Conservation (phyloP, 2,329 filamentous ascomycete genomes). For the Neoascochyta sp. region DNA sequence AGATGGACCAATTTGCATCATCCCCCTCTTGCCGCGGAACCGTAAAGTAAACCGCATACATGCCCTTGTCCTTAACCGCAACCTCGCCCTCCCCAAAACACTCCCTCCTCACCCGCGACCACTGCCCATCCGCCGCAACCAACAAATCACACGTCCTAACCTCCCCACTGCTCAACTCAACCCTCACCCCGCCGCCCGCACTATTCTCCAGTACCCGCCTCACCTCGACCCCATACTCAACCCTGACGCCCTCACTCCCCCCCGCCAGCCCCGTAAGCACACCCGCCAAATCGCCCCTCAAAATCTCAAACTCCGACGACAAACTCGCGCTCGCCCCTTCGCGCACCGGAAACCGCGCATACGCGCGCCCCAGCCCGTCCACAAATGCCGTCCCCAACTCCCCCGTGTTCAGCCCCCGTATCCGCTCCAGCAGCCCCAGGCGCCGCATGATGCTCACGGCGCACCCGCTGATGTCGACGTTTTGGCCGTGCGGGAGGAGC, state of each 20-base stretch:
- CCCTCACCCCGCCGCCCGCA: constrained; percentile 34
- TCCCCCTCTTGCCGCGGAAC: constrained; percentile 32
- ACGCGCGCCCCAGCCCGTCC: constrained; percentile 9
- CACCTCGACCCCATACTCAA: constrained; percentile 12
- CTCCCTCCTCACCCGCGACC: constrained; percentile 43
- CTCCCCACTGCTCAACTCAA: constrained; percentile 45
- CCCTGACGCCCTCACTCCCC: constrained; percentile 7
- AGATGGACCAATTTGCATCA: constrained; percentile 35
- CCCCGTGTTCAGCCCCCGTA: constrained; percentile 34
- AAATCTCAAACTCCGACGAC: constrained; percentile 24
- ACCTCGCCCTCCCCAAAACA: constrained; percentile 21
- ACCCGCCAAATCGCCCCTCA: constrained; percentile 30
- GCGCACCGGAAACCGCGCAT: constrained; percentile 15
- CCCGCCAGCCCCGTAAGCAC: no score
- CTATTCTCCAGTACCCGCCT: constrained; percentile 31
- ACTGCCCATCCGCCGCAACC: constrained; percentile 55
- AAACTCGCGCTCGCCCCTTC: constrained; percentile 12
- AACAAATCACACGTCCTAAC: constrained; percentile 50
- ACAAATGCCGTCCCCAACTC: constrained; percentile 42
- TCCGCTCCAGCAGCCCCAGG: constrained; percentile 38
- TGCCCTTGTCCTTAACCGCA: constrained; percentile 12
- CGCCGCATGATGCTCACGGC: constrained; percentile 40
- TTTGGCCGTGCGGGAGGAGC: constrained; percentile 41
- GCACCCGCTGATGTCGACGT: constrained; percentile 43
- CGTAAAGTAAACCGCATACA: constrained; percentile 40